Conservation (phyloP, 2,329 filamentous ascomycete species). For the Aaosphaeria pasadenensis region DNA sequence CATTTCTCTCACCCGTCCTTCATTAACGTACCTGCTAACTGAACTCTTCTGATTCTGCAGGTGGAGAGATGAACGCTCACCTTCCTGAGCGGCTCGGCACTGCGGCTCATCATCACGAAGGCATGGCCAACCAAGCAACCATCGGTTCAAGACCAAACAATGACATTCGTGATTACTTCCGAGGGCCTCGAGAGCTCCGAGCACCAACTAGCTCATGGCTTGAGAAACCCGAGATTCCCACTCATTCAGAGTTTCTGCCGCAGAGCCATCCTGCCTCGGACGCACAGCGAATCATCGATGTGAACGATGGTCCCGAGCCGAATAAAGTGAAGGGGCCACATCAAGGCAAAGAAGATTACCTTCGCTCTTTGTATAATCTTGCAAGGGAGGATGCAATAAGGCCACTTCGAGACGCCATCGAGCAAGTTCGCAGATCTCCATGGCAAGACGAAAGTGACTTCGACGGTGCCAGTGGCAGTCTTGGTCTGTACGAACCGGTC, state of each 20-base stretch:
- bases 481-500: constrained; percentile 48
- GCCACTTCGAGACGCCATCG: constrained; percentile 65
- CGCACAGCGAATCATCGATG: constrained; percentile 17
- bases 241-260: constrained; percentile 48
- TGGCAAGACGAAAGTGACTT: constrained; percentile 55
- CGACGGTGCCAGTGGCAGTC: constrained; percentile 17
- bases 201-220: constrained; percentile 20
- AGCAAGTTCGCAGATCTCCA: constrained; percentile 52
- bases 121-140: not conserved
- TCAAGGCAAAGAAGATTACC: constrained; percentile 61
- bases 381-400: constrained; percentile 72
- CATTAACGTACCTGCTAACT: not conserved
- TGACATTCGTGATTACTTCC: constrained; percentile 26
- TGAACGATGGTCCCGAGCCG: constrained; percentile 16
- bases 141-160: constrained; percentile 9
- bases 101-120: not conserved
- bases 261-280: not conserved
- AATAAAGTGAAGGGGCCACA: constrained; percentile 51
- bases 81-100: constrained; percentile 11
- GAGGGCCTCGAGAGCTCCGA: constrained; percentile 1
- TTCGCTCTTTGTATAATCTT: constrained; percentile 71
- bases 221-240: constrained; percentile 54
- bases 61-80: constrained; percentile 13
- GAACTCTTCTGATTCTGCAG: not conserved
- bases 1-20: not conserved